Conservation (phyloP, 2,329 filamentous ascomycete species). For the Verticillium albo-atrum region DNA sequence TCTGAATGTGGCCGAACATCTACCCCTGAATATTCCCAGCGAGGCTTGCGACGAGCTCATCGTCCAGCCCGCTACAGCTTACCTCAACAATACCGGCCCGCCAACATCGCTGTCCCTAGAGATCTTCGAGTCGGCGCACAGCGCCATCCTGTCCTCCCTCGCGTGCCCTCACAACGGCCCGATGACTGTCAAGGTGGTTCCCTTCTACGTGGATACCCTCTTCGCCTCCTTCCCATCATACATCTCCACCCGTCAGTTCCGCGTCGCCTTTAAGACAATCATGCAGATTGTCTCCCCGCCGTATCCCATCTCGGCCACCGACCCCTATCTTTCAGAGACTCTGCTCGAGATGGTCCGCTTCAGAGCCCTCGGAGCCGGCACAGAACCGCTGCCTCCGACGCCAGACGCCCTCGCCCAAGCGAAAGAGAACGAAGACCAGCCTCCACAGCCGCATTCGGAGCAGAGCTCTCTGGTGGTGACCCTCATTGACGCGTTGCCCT, state of each 20-base stretch:
- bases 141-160: conserved; percentile 73
- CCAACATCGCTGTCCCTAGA: conserved; percentile 43
- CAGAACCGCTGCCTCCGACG: conserved; percentile 34
- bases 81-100: conserved; percentile 51
- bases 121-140: conserved; percentile 86
- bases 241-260: conserved; percentile 80
- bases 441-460: conserved; percentile 49
- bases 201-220: conserved; percentile 78
- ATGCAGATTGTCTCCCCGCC: conserved; percentile 79
- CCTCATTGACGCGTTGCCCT: conserved; percentile 74
- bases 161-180: conserved; percentile 73
- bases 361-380: conserved; percentile 51
- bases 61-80: conserved; percentile 68
- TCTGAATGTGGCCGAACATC: conserved; percentile 80
- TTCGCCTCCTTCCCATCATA: conserved; percentile 75
- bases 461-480: conserved; percentile 74
- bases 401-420: conserved; percentile 29
- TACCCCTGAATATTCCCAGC: conserved; percentile 65
- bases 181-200: conserved; percentile 66
- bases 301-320: conserved; percentile 64
- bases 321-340: conserved; percentile 75
- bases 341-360: conserved; percentile 74
- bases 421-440: conserved; percentile 1
- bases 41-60: conserved; percentile 67
- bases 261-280: conserved; percentile 80